Percentiles rank a stretch among this genome's conserved stretches.
Conservation (phyloP, 1,139 yeast species). For the Diutina siamensis region DNA sequence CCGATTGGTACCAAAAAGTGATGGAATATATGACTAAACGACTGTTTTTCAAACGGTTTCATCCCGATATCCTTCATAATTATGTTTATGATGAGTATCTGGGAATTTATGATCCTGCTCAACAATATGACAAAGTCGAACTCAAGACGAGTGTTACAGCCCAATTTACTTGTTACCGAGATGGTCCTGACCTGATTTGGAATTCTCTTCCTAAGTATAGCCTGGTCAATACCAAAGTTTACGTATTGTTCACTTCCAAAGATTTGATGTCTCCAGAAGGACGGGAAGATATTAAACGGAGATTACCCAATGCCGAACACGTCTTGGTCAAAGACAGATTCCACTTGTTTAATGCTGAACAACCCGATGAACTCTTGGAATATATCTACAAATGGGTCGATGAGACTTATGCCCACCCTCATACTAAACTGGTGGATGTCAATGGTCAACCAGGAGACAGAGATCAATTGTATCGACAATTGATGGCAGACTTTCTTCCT, state of each 20-base stretch:
- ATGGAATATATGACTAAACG: neutral
- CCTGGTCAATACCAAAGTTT: neutral
- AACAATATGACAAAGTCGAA: neutral
- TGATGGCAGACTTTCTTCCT: neutral
- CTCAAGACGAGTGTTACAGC: neutral
- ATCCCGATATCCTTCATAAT: neutral
- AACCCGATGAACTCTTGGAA: neutral
- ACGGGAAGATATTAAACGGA: neutral
- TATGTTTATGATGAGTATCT: conserved; percentile 1
- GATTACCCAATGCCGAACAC: conserved; percentile 1
- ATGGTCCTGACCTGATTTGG: neutral
- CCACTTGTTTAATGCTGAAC: conserved; percentile 4
- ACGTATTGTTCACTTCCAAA: neutral
- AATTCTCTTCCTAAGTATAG: conserved; percentile 1
- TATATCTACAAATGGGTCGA: neutral
- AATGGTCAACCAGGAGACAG: neutral
- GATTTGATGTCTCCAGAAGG: conserved; percentile 1
- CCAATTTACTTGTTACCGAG: neutral
- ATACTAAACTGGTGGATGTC: neutral
- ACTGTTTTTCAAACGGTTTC: conserved; percentile 4
- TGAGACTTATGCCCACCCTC: neutral
- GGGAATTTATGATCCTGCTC: neutral
- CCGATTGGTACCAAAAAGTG: conserved; percentile 1
- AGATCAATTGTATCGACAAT: neutral
- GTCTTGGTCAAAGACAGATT: neutral